Conservation (phyloP, 1,139 yeast species). For the Geotrichum reessii region DNA sequence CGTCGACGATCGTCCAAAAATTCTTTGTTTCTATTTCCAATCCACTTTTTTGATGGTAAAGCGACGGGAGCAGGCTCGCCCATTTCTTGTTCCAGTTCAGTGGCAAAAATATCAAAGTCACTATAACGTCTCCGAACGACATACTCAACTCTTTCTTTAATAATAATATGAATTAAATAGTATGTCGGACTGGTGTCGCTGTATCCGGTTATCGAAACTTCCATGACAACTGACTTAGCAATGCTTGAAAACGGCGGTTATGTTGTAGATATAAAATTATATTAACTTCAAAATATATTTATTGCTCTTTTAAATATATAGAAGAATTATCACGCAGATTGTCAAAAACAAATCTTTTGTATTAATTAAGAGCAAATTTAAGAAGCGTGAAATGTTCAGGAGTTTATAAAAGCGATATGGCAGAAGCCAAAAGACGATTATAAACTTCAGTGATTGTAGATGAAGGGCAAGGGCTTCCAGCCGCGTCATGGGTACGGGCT, state of each 20-base stretch:
- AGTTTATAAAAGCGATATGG: background rate
- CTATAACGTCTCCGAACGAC: conserved; percentile 43
- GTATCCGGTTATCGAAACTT: conserved; percentile 31
- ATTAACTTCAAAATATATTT: background rate
- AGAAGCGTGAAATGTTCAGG: background rate
- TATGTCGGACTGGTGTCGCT: conserved; percentile 36
- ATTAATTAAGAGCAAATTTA: background rate
- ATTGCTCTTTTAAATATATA: background rate
- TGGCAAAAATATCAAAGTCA: conserved; percentile 48
- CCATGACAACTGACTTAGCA: conserved; percentile 20
- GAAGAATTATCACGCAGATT: background rate
- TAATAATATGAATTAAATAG: conserved; percentile 37
- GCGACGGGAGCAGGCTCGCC: conserved; percentile 45
- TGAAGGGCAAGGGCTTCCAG: background rate
- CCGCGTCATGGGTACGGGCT: background rate
- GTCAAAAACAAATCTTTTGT: background rate
- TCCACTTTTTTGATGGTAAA: conserved; percentile 42
- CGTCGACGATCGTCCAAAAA: conserved; percentile 33
- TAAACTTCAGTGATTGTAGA: background rate
- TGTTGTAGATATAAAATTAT: background rate
- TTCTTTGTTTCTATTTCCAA: conserved; percentile 28
- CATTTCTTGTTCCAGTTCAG: conserved; percentile 43
- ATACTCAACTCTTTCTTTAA: conserved; percentile 28
- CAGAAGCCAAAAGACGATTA: background rate
- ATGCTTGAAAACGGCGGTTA: background rate